phyloP scores from a whole-genome alignment of 495 filamentous ascomycete genomes.

The Aspergillus bertholletiae region DNA sequence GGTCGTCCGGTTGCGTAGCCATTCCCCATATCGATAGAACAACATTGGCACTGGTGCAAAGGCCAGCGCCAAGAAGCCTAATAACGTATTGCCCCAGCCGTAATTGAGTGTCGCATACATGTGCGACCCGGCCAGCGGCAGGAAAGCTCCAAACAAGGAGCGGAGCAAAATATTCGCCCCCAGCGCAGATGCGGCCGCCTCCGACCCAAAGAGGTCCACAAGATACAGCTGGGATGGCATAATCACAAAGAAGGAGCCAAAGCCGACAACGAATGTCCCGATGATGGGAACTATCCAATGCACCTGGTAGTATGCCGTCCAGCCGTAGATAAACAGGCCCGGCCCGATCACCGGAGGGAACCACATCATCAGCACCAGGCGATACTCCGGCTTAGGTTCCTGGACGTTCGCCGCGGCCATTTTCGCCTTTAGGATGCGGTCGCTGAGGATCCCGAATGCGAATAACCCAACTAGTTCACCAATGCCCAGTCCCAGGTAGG shows the following conservation, averaged over 20 bases:
- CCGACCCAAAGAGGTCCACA: slow-evolving; percentile 31
- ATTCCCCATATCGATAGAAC: slow-evolving; percentile 20
- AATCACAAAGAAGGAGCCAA: slow-evolving; percentile 25
- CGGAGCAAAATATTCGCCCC: slow-evolving; percentile 25
- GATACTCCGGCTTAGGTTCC: slow-evolving; percentile 23
- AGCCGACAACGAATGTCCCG: slow-evolving; percentile 28
- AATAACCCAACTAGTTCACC: slow-evolving; percentile 21
- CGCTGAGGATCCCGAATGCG: slow-evolving; percentile 23
- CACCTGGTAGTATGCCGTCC: slow-evolving; percentile 26
- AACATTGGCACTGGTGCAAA: slow-evolving; percentile 18
- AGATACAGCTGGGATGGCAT: slow-evolving; percentile 31
- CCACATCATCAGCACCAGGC: slow-evolving; percentile 29
- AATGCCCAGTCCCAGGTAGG: slow-evolving; percentile 35
- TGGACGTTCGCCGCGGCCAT: slow-evolving; percentile 10
- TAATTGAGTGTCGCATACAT: slow-evolving; percentile 18
- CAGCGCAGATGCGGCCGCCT: slow-evolving; percentile 27
- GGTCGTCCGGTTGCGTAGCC: not conserved
- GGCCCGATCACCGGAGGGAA: slow-evolving; percentile 17
- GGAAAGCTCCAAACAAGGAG: slow-evolving; percentile 16
- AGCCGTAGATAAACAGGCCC: slow-evolving; percentile 36
- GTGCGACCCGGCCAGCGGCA: slow-evolving; percentile 15
- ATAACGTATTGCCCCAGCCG: slow-evolving; percentile 23
- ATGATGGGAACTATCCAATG: slow-evolving; percentile 40
- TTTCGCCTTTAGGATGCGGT: slow-evolving; percentile 14
- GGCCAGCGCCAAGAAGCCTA: slow-evolving; percentile 19